A percentile compares a stretch with the other conserved stretches of the same genome.
phyloP scores from a whole-genome alignment of 495 filamentous ascomycete genomes.

The Beverwykella pulmonaria region DNA sequence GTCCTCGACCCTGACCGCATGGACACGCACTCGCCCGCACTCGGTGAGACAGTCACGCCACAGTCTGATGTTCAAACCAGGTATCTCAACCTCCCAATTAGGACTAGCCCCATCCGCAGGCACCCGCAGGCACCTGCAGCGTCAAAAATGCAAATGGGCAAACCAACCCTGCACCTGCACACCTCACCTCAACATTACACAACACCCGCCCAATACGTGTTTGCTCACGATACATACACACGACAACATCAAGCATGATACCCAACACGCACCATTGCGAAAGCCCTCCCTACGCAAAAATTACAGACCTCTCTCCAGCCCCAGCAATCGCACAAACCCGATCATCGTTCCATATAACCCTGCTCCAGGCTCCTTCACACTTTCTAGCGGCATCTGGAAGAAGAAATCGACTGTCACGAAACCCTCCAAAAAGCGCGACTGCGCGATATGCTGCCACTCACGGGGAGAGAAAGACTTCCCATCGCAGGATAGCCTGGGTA shows the following conservation, averaged over 20 bases:
- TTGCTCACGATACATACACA: no score
- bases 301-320: not conserved
- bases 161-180: no score
- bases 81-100: no score
- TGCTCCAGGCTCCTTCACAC: not conserved
- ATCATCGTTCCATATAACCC: not conserved
- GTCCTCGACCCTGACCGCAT: no score
- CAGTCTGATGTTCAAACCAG: no score
- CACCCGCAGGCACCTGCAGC: no score
- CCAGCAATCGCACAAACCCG: not conserved
- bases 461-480: not conserved
- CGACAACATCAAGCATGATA: not conserved
- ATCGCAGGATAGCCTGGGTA: not conserved
- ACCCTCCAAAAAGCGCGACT: not conserved
- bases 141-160: no score
- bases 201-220: no score
- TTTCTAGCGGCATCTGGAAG: not conserved
- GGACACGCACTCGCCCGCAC: no score
- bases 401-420: not conserved
- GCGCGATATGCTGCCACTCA: not conserved
- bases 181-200: no score
- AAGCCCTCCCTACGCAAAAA: not conserved
- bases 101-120: no score
- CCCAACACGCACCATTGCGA: not conserved
- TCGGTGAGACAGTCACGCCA: no score